A percentile compares a stretch with the other conserved stretches of the same genome.
Evolutionary conservation across 495 filamentous ascomycete genomes (phyloP).

Genomic region (Lasiosphaeris hirsuta): DNA sequence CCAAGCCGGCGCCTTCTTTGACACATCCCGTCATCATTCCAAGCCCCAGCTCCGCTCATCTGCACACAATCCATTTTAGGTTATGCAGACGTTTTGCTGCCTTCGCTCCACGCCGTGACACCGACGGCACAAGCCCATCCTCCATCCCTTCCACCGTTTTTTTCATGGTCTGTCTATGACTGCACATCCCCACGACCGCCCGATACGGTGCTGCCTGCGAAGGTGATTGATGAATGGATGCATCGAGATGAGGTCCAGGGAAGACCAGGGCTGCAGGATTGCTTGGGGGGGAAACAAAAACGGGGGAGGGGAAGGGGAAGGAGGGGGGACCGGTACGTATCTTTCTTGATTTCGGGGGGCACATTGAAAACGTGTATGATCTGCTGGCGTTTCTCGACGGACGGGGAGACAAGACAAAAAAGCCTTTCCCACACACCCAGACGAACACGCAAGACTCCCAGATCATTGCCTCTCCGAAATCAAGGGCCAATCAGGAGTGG

Average conservation of each 20-base stretch:
- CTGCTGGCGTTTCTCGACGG: constrained; percentile 22
- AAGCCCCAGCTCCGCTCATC: constrained; percentile 9
- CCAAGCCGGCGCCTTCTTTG: constrained; percentile 11
- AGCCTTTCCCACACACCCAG: constrained; percentile 1
- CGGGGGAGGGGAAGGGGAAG: background rate
- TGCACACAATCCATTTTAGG: constrained; percentile 12
- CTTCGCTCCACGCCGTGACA: background rate
- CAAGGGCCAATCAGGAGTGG: constrained; percentile 19
- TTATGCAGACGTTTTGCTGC: constrained; percentile 9
- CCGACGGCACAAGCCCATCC: background rate
- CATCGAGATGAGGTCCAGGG: background rate
- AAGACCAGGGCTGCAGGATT: background rate
- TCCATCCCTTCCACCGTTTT: background rate
- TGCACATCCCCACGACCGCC: background rate
- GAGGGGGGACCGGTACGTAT: background rate
- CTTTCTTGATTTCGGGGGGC: constrained; percentile 13
- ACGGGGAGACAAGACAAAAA: background rate
- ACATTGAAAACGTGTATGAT: constrained; percentile 20
- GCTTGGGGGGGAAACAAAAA: background rate
- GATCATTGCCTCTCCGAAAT: constrained; percentile 12
- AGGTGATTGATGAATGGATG: background rate
- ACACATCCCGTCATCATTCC: constrained; percentile 22
- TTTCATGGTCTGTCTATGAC: background rate
- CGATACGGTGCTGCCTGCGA: background rate
- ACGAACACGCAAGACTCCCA: background rate